Evolutionary conservation across 2,329 filamentous ascomycete species (phyloP).

Genomic region (Atkinsonella hypoxylon): DNA sequence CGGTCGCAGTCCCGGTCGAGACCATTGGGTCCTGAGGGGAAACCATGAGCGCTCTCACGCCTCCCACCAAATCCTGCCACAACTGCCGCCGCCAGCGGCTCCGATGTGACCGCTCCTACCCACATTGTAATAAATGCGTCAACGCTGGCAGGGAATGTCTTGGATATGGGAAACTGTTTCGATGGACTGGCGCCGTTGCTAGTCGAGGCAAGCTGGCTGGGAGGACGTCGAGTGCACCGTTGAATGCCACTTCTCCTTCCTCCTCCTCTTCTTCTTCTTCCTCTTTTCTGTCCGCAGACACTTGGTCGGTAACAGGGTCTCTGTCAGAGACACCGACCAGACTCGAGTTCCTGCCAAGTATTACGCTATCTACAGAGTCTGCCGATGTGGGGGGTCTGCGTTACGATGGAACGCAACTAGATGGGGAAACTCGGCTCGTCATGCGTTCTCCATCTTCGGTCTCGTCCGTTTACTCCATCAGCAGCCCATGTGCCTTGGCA

Average conservation of each 20-base stretch:
- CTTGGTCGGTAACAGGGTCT: constrained; percentile 2
- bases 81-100: constrained; percentile 42
- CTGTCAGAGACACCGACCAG: constrained; percentile 2
- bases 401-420: constrained; percentile 3
- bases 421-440: constrained; percentile 18
- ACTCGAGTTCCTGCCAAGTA: background rate
- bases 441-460: constrained; percentile 10
- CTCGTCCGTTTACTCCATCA: constrained; percentile 10
- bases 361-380: constrained; percentile 3
- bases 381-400: background rate
- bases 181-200: constrained; percentile 38
- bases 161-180: constrained; percentile 39
- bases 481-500: constrained; percentile 26
- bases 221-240: constrained; percentile 23
- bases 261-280: background rate
- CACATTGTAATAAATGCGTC: constrained; percentile 39
- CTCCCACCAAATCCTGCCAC: constrained; percentile 32
- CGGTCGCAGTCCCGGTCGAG: background rate
- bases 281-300: background rate
- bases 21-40: background rate
- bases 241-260: background rate
- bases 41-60: constrained; percentile 7
- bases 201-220: constrained; percentile 30
- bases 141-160: constrained; percentile 37
- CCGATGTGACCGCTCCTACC: constrained; percentile 39